phyloP scores from a whole-genome alignment of 768 basidiomycete species.

The Pleurotus pulmonarius region DNA sequence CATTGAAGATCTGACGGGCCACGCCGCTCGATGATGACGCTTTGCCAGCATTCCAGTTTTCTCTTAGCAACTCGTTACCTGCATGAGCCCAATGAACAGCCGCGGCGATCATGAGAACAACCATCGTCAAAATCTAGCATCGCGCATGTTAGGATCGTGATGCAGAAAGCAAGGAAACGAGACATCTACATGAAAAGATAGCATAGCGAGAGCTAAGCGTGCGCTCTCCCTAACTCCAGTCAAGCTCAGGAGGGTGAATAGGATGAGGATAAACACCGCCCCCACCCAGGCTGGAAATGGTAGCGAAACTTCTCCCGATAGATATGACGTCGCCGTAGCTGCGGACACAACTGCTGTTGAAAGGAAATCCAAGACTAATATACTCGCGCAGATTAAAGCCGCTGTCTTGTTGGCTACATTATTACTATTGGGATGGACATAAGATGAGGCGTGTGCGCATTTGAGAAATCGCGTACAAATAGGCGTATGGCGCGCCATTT shows the following conservation, averaged over 20 bases:
- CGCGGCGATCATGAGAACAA: constrained; percentile 46
- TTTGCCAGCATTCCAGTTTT: constrained; percentile 50
- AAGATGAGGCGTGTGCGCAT: neutral
- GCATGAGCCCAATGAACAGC: constrained; percentile 45
- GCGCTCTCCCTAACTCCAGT: constrained; percentile 62
- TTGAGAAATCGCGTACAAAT: constrained; percentile 40
- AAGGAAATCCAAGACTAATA: constrained; percentile 69
- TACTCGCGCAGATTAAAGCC: constrained; percentile 60
- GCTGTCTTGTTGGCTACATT: constrained; percentile 61
- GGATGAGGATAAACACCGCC: constrained; percentile 47
- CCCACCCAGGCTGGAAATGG: constrained; percentile 55
- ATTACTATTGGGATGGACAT: constrained; percentile 31
- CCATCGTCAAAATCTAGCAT: constrained; percentile 53
- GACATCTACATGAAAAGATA: constrained; percentile 55
- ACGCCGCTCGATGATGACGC: constrained; percentile 26
- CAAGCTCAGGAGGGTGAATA: constrained; percentile 54
- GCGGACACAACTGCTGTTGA: constrained; percentile 71
- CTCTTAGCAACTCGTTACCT: constrained; percentile 43
- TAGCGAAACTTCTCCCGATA: constrained; percentile 56
- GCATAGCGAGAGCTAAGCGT: constrained; percentile 51
- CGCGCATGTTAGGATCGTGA: constrained; percentile 4
- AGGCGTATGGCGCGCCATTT: constrained; percentile 69
- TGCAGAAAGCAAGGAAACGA: neutral
- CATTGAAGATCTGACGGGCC: constrained; percentile 53
- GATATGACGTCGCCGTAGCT: constrained; percentile 65